These are phyloP conservation scores for Xylariales sp. DNA, from an alignment of 2,329 filamentous ascomycete species.

Conservation along the genomic window DNA sequence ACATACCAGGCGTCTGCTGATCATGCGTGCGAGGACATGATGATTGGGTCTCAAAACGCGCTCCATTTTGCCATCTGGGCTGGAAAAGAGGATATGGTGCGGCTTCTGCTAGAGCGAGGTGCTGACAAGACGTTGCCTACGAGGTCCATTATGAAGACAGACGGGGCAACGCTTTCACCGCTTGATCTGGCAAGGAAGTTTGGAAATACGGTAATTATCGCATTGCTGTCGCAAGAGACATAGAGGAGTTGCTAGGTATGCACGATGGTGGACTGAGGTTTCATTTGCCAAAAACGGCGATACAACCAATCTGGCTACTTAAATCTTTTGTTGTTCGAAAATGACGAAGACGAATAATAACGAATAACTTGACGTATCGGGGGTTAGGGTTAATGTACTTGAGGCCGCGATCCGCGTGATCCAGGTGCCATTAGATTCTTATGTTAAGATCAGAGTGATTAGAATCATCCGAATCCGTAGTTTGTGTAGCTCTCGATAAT, in stretches of 20 bases:
- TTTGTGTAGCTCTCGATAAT: no score
- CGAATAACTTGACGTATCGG: no score
- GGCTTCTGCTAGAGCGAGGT: constrained; percentile 1
- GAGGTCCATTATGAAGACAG: neutral
- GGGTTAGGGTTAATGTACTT: no score
- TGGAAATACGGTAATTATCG: constrained; percentile 1
- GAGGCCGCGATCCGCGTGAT: no score
- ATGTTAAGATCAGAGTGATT: no score
- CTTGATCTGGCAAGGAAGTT: neutral
- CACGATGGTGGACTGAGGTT: neutral
- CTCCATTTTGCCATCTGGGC: constrained; percentile 3
- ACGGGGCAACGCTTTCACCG: neutral
- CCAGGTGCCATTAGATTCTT: no score
- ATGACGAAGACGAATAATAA: no score
- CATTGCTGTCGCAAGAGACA: neutral
- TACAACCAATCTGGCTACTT: no score
- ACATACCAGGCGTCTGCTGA: neutral
- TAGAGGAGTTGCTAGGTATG: neutral
- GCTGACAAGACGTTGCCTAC: neutral
- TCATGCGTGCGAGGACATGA: neutral
- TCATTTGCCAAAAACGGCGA: neutral
- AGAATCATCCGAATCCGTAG: no score
- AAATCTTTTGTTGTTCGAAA: no score
- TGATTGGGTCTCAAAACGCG: neutral
- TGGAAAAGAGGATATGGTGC: constrained; percentile 3